Evolutionary conservation across 257 asterid genomes (phyloP), one percentile per base, ranked within the genome.

Genomic region (Datura wrightii): DNA sequence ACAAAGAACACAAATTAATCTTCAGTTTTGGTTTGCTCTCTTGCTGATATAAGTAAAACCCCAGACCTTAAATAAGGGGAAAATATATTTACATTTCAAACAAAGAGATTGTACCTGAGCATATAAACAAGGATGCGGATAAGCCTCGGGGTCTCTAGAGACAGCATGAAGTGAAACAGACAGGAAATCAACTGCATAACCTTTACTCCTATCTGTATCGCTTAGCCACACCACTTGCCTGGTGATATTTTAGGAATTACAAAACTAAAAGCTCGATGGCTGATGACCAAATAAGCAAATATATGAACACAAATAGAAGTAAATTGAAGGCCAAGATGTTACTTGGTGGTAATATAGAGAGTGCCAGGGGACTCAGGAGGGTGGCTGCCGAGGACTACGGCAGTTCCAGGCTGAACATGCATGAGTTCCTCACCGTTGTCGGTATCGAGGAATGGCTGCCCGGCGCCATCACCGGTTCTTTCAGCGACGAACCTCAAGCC

Each of bases 141-240:
- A 96, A 54, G 98, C 93, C 89, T 96, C 99, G 0, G 97, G 95
- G 53, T 94, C 99, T 44, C 97, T 92, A 19, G 99, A 96, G 16
- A 96, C 97, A 14, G 98, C 99, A 66, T 96, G 99, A 66, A 96
- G 97, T 37, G 94, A 92, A 83, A 94, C 85, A 6, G 95, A 90
- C 54, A 90, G 46, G 88, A 96, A 94, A 89, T 93, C 97, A 24
- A 94, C 98, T 1, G 97, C 98, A 63, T 91, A 96, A 53, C 99
- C 99, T 85, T 88, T 91, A 10, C 82, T 86, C 83, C 93, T 89
- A 76, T 96, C 97, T 39, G 92, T 41, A 69, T 94, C 98, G 80
- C 98, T 94, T 92, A 96, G 86, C 99, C 99, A 96, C 89, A 96
- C 92, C 72, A 94, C 93, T 92, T 90, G 98, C 97, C 98, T 96